Percentiles rank a stretch among this genome's conserved stretches.
Evolutionary conservation across 2,329 filamentous ascomycete genomes (phyloP).

Genomic region (Trematosphaeria pertusa): DNA sequence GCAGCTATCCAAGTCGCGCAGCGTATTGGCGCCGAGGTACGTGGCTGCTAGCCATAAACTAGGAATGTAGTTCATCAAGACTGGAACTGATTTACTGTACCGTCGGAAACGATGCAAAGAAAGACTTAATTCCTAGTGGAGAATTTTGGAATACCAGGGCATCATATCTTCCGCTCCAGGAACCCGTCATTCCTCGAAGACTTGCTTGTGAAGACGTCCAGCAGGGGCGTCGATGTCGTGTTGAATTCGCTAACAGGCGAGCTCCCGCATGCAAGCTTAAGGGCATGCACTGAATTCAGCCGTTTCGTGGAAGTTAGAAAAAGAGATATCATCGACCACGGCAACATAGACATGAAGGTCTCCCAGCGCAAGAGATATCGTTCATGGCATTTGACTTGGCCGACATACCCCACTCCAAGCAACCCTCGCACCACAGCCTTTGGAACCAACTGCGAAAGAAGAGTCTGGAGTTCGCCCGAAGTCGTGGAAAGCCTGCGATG

Average conservation of each 20-base stretch:
- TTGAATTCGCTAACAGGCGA: constrained; percentile 37
- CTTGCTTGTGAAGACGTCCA: constrained; percentile 25
- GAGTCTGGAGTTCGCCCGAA: too few relatives aligned
- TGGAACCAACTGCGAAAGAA: too few relatives aligned
- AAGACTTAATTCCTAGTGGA: constrained; percentile 34
- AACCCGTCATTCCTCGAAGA: constrained; percentile 26
- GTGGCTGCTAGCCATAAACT: too few relatives aligned
- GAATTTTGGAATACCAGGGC: constrained; percentile 27
- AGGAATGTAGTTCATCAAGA: too few relatives aligned
- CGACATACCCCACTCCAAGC: neutral
- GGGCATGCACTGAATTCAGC: constrained; percentile 47
- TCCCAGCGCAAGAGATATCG: neutral
- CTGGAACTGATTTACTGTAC: constrained; percentile 32
- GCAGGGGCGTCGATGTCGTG: constrained; percentile 37
- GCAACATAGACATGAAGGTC: neutral
- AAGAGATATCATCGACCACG: constrained; percentile 7
- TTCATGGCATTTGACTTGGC: neutral
- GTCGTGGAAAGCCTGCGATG: too few relatives aligned
- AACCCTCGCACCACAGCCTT: too few relatives aligned
- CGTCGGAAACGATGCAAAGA: constrained; percentile 29
- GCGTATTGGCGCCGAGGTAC: constrained; percentile 27
- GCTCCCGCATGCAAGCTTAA: constrained; percentile 47
- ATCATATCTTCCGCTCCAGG: constrained; percentile 37
- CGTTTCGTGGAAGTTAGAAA: constrained; percentile 19
- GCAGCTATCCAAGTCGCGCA: constrained; percentile 34